Conservation (phyloP, 1,284 basidiomycete species). For the Mycena citricolor region DNA sequence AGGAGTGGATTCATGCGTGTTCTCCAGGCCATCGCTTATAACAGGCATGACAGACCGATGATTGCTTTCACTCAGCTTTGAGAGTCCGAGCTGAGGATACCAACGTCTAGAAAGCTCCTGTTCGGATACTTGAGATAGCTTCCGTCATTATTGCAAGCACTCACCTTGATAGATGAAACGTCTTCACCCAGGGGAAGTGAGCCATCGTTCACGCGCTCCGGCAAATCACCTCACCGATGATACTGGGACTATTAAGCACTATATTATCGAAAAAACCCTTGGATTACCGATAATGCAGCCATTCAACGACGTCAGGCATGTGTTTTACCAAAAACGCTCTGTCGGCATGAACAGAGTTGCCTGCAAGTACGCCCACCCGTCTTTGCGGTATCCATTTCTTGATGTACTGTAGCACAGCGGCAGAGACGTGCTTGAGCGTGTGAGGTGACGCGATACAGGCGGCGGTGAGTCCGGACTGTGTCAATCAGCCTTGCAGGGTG, state of each 20-base stretch:
- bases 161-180: conserved; percentile 78
- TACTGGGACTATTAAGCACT: conserved; percentile 36
- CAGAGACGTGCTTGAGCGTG: conserved; percentile 51
- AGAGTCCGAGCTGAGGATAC: conserved; percentile 48
- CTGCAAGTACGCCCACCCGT: conserved; percentile 68
- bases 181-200: conserved; percentile 43
- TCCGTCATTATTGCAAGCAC: neutral
- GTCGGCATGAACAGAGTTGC: conserved; percentile 81
- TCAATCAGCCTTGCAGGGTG: conserved; percentile 1
- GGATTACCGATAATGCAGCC: conserved; percentile 75
- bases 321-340: conserved; percentile 68
- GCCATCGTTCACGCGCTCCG: conserved; percentile 7
- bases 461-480: conserved; percentile 69
- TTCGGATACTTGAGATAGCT: too few species aligned
- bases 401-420: conserved; percentile 65
- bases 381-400: conserved; percentile 70
- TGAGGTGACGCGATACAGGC: conserved; percentile 67
- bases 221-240: conserved; percentile 52
- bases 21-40: neutral
- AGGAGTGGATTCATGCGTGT: neutral
- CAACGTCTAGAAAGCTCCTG: conserved; percentile 77
- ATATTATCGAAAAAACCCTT: conserved; percentile 2
- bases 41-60: conserved; percentile 45
- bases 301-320: conserved; percentile 74
- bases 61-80: conserved; percentile 35